Base-by-base conservation (phyloP, 352 stramenopile species). In the Phytophthora cryptogea region DNA sequence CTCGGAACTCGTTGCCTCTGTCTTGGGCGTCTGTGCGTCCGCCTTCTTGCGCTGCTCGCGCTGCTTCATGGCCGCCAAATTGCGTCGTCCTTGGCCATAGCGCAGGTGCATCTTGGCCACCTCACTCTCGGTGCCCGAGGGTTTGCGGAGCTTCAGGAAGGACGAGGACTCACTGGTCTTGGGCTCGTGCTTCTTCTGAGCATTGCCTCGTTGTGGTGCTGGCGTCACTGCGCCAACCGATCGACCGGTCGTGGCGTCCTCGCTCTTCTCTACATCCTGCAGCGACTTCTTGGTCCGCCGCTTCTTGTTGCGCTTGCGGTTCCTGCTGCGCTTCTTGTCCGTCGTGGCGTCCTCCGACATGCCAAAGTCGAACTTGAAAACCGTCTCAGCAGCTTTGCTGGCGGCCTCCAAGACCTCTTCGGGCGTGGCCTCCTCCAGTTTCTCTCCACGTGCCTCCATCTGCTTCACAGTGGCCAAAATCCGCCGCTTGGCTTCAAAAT, bases 51-150 rank as follows among this genome's bases (percentile, higher is more conserved):
- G 74, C 39, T 72, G 69, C 37, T 81, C 66, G 10, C 77, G 76
- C 41, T 86, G 81, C 9, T 75, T 69, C 7, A 67, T 81, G 0
- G 81, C 81, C 2, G 66, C 56, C 37, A 86, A 47, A 37, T 90
- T 89, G 35, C 78, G 78, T 5, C 76, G 68, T 9, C 81, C 81
- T 8, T 75, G 70, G 16, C 81, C 81, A 45, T 90, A 90, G 17
- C 71, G 74, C 13, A 90, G 67, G 27, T 90, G 81, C 81, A 90
- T 90, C 59, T 82, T 83, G 17, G 77, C 73, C 32, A 88, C 56
- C 63, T 90, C 81, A 4, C 75, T 86, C 60, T 90, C 81, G 39
- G 70, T 81, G 41, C 75, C 80, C 37, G 73, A 84, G 7, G 79
- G 72, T 33, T 89, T 89, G 17, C 75, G 72, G 33, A 90, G 59